Conservation (phyloP, 305 asterid genomes). For the Solanum chacoense region DNA sequence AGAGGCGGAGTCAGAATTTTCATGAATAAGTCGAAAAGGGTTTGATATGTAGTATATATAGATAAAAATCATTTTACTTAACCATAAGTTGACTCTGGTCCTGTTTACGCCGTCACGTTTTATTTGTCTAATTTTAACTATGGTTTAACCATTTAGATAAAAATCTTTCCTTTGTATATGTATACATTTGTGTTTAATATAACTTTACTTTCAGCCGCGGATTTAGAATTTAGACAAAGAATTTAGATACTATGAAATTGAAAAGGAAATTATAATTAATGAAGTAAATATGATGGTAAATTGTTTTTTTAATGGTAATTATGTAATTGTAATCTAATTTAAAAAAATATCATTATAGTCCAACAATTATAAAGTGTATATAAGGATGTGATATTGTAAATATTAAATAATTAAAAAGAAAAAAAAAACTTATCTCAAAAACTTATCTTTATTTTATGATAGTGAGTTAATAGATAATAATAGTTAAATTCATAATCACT, state of each 20-base stretch:
- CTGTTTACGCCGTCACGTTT: neutral
- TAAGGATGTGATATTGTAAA: neutral
- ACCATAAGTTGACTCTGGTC: rapidly evolving
- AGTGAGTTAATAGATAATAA: neutral
- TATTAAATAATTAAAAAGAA: neutral
- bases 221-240: too few relatives aligned
- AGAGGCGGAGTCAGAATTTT: neutral
- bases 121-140: neutral
- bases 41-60: neutral
- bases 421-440: neutral
- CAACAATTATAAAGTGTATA: neutral
- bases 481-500: neutral
- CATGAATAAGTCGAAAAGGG: neutral
- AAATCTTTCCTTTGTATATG: neutral
- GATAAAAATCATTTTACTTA: neutral
- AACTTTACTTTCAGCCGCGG: too few relatives aligned
- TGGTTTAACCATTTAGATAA: neutral
- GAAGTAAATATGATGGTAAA: neutral
- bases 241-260: neutral
- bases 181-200: too few relatives aligned
- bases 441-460: neutral
- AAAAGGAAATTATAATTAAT: neutral
- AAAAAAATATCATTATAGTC: neutral
- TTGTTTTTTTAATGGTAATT: neutral
- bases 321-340: neutral